Conservation (phyloP, 2,329 filamentous ascomycete species). For the Emergomyces orientalis region DNA sequence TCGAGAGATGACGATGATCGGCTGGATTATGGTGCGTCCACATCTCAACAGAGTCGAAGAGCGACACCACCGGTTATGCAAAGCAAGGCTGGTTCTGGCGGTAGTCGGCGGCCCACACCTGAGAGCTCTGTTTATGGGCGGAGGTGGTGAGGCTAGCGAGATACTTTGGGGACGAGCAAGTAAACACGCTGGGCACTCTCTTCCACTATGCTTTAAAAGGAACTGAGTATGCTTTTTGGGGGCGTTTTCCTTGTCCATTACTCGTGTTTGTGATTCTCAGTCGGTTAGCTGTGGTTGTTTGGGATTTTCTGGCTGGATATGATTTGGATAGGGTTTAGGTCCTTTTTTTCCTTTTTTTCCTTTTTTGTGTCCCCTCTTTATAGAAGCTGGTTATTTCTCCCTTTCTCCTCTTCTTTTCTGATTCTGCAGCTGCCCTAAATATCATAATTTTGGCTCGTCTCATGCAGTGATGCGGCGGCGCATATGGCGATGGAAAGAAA, state of each 20-base stretch:
- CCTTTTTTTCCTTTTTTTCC: not conserved
- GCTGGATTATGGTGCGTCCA: conserved; percentile 9
- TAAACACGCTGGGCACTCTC: not conserved
- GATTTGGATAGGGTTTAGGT: not conserved
- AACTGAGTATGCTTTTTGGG: not conserved
- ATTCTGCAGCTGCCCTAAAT: not conserved
- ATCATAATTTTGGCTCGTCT: not conserved
- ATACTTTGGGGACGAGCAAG: not conserved
- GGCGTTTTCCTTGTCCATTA: not conserved
- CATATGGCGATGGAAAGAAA: not conserved
- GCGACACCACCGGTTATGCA: conserved; percentile 18
- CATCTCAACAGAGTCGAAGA: conserved; percentile 16
- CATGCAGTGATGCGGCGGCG: not conserved
- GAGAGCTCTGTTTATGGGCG: conserved; percentile 25
- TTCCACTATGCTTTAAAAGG: not conserved
- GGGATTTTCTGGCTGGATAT: not conserved
- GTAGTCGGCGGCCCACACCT: conserved; percentile 13
- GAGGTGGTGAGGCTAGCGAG: conserved; percentile 17
- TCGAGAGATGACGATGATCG: conserved; percentile 21
- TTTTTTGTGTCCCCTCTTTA: not conserved
- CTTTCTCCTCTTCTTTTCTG: not conserved
- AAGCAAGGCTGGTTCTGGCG: conserved; percentile 9
- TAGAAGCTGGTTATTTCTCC: not conserved
- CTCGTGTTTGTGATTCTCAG: not conserved
- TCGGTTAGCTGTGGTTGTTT: too few relatives aligned